Evolutionary conservation across 2,329 filamentous ascomycete species (phyloP).

Genomic region (Kalmusia sp.): DNA sequence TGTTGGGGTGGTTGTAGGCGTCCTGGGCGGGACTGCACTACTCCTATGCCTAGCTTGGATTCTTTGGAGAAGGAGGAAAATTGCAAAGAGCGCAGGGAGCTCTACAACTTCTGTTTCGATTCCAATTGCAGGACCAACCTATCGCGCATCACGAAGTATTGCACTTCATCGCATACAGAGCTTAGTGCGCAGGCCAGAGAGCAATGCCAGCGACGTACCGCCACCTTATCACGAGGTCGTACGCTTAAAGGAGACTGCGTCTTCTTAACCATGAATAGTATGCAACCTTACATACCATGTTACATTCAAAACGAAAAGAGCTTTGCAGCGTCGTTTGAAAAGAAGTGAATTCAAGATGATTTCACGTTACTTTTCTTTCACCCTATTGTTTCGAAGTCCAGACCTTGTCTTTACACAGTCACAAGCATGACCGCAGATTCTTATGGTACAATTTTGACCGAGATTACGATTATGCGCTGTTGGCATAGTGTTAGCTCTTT

Average conservation of each 20-base stretch:
- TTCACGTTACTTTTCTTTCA: no score
- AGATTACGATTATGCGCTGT: no score
- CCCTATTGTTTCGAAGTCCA: no score
- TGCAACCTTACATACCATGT: no score
- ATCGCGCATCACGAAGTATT: background rate
- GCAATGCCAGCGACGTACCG: slow-evolving; percentile 6
- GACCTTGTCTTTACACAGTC: no score
- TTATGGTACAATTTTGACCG: no score
- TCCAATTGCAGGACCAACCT: no score
- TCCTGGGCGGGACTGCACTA: background rate
- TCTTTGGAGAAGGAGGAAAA: background rate
- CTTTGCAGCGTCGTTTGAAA: no score
- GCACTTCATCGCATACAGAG: slow-evolving; percentile 5
- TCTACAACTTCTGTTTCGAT: background rate
- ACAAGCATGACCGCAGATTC: no score
- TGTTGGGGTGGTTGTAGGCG: slow-evolving; percentile 11
- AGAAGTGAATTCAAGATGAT: no score
- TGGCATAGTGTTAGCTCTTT: no score
- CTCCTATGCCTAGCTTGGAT: background rate
- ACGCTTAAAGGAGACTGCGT: background rate
- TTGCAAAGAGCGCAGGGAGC: background rate
- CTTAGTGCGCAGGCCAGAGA: slow-evolving; percentile 10
- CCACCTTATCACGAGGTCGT: slow-evolving; percentile 13
- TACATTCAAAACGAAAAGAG: no score
- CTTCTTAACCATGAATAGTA: background rate